Evolutionary conservation across 805 yeast genomes (phyloP).

Genomic region (Cyberlindnera subsufficiens): DNA sequence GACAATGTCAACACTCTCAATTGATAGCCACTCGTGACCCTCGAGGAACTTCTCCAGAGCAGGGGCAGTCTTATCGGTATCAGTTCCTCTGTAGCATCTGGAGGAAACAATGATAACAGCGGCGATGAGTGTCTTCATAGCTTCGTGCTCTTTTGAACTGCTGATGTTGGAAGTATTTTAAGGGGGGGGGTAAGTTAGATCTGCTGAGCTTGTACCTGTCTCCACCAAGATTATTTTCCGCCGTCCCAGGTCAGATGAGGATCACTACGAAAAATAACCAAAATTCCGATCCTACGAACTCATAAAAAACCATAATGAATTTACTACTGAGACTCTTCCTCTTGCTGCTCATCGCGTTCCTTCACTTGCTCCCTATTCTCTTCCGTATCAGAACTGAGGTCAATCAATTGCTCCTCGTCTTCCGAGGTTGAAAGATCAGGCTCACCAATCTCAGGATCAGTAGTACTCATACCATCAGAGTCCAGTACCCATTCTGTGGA

Average conservation of each 20-base stretch:
- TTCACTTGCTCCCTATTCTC: background rate
- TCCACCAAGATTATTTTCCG: too few relatives aligned
- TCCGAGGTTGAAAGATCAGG: background rate
- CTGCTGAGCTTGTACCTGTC: too few relatives aligned
- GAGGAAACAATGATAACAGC: slow-evolving; percentile 5
- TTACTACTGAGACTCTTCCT: background rate
- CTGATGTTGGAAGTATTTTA: too few relatives aligned
- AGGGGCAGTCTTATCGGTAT: slow-evolving; percentile 2
- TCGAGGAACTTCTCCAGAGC: background rate
- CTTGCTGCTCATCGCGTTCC: background rate
- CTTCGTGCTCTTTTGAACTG: background rate
- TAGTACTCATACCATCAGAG: slow-evolving; percentile 3
- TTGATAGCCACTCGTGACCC: background rate
- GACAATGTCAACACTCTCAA: background rate
- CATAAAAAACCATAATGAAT: too few relatives aligned
- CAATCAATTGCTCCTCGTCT: background rate
- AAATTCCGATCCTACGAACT: too few relatives aligned
- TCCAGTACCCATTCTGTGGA: slow-evolving; percentile 14
- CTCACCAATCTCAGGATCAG: slow-evolving; percentile 1
- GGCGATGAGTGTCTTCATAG: background rate
- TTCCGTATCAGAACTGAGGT: background rate
- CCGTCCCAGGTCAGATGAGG: too few relatives aligned
- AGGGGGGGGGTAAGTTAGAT: too few relatives aligned
- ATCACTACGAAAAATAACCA: too few relatives aligned
- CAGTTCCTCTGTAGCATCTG: background rate